phyloP scores from a whole-genome alignment of 805 yeast species.

The Debaryomyces prosopidis region DNA sequence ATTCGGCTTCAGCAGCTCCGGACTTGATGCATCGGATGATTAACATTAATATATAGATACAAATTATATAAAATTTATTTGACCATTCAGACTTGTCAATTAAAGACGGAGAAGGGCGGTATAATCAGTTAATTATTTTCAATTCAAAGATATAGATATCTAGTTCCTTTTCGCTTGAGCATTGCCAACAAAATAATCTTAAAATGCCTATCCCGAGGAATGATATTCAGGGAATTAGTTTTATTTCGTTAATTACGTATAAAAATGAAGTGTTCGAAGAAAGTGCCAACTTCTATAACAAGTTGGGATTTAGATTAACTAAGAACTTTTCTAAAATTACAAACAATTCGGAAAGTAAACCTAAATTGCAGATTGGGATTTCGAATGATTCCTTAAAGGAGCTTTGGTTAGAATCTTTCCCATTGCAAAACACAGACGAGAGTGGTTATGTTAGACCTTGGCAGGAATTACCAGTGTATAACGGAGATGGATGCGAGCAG shows the following conservation, averaged over 20 bases:
- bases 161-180: not conserved
- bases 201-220: not conserved
- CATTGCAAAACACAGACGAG: conserved; percentile 40
- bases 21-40: not conserved
- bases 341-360: conserved; percentile 30
- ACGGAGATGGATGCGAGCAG: conserved; percentile 34
- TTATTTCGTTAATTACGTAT: conserved; percentile 61
- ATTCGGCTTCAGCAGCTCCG: not conserved
- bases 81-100: no score
- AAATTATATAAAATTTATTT: not conserved
- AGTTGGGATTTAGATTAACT: conserved; percentile 60
- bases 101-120: no score
- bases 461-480: conserved; percentile 40
- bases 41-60: not conserved
- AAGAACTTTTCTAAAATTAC: conserved; percentile 59
- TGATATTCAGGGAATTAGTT: conserved; percentile 42
- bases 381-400: conserved; percentile 68
- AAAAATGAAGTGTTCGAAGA: conserved; percentile 46
- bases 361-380: conserved; percentile 48
- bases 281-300: conserved; percentile 56
- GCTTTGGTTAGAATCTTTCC: conserved; percentile 72
- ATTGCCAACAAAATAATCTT: not conserved
- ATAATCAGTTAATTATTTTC: no score
- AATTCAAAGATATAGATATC: no score
- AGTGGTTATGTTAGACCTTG: conserved; percentile 39